Evolutionary conservation across 2,329 filamentous ascomycete genomes (phyloP).

Genomic region (Fusarium pseudoanthophilum): DNA sequence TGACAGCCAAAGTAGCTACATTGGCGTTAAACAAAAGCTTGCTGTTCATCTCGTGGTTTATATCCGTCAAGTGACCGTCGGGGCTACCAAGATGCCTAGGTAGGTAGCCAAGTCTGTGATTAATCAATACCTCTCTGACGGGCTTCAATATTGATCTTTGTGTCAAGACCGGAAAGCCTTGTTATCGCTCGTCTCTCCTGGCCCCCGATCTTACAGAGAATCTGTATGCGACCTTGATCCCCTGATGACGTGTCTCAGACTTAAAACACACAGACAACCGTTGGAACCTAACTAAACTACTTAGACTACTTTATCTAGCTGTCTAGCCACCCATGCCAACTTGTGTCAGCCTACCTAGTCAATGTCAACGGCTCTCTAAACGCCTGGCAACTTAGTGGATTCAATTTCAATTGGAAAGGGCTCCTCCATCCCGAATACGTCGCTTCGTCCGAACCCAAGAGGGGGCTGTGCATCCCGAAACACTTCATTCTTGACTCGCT

Average conservation of each 20-base stretch:
- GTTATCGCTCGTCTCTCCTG: background rate
- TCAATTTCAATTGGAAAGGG: background rate
- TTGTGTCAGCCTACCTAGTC: background rate
- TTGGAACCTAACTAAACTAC: constrained; percentile 20
- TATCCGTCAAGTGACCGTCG: constrained; percentile 6
- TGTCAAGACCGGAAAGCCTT: background rate
- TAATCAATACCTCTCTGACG: background rate
- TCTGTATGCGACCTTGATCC: background rate
- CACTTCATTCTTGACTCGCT: constrained; percentile 6
- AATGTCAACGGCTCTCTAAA: constrained; percentile 3
- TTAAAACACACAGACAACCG: constrained; percentile 24
- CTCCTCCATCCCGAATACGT: constrained; percentile 23
- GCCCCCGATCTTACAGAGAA: background rate
- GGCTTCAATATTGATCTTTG: background rate
- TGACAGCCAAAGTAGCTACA: background rate
- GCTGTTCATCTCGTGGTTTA: background rate
- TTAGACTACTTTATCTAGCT: background rate
- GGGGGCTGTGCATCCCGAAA: constrained; percentile 28
- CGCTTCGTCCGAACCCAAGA: constrained; percentile 24
- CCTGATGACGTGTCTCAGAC: constrained; percentile 34
- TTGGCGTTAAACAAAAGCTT: background rate
- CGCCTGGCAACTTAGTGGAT: constrained; percentile 2
- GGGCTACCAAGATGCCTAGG: background rate
- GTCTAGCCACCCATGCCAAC: background rate
- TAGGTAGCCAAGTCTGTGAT: background rate